These are phyloP conservation scores for Botrytis fabae DNA, from an alignment of 2,329 filamentous ascomycete species.

Conservation along the genomic window DNA sequence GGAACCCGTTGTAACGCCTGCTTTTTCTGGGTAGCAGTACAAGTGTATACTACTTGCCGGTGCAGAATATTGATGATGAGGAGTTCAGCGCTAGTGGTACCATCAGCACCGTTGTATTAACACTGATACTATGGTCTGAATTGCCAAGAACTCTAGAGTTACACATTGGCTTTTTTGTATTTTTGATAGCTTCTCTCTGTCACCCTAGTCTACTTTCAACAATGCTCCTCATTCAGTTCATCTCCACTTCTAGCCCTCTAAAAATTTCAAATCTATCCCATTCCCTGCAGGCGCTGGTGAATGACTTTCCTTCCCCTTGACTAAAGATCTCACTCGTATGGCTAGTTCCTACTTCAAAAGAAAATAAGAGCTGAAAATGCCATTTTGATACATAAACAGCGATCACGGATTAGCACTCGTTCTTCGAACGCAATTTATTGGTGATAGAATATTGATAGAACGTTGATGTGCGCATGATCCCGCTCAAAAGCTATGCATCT, in stretches of 20 bases:
- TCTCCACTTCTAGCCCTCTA: neutral
- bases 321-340: neutral
- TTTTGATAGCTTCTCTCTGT: neutral
- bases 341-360: neutral
- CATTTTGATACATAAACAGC: neutral
- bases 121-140: neutral
- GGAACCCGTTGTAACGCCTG: neutral
- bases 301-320: neutral
- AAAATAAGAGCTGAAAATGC: neutral
- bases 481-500: neutral
- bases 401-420: neutral
- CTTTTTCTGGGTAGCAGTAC: neutral
- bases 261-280: neutral
- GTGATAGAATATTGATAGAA: neutral
- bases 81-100: neutral
- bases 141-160: neutral
- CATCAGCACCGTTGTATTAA: neutral
- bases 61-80: neutral
- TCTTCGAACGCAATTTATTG: neutral
- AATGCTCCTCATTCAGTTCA: neutral
- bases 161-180: neutral
- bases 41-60: no score
- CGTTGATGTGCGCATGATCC: neutral
- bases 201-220: neutral
- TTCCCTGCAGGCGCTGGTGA: neutral